A percentile compares a stretch with the other conserved stretches of the same genome.
Evolutionary conservation across 2,329 filamentous ascomycete genomes (phyloP).

Genomic region (Periconia sp.): DNA sequence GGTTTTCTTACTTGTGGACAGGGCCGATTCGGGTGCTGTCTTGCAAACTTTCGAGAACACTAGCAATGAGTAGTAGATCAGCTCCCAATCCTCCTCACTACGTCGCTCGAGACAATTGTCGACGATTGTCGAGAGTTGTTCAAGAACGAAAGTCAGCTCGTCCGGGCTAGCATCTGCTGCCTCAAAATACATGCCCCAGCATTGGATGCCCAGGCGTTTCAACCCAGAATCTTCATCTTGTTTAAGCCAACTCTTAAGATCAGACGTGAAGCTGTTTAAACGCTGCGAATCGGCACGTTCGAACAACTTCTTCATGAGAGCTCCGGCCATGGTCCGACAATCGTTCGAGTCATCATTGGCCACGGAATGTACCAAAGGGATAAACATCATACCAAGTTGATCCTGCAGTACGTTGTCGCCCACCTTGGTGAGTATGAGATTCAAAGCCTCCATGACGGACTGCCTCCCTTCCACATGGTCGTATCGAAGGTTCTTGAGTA

Average conservation of each 20-base stretch:
- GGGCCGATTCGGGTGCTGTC: conserved; percentile 67
- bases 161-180: conserved; percentile 66
- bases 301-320: conserved; percentile 82
- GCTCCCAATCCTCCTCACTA: conserved; percentile 68
- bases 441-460: conserved; percentile 90
- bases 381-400: conserved; percentile 79
- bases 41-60: conserved; percentile 72
- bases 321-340: conserved; percentile 81
- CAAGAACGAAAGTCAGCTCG: conserved; percentile 67
- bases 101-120: conserved; percentile 58
- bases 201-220: conserved; percentile 75
- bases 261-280: conserved; percentile 70
- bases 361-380: conserved; percentile 83
- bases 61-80: conserved; percentile 75
- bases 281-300: conserved; percentile 76
- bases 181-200: conserved; percentile 84
- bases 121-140: conserved; percentile 58
- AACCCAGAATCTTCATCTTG: conserved; percentile 76
- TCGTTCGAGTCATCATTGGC: conserved; percentile 87
- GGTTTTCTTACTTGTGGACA: conserved; percentile 64
- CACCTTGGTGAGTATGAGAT: conserved; percentile 85
- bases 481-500: conserved; percentile 90
- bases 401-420: conserved; percentile 78
- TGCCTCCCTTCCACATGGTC: conserved; percentile 85
- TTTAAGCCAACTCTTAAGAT: conserved; percentile 77